These are phyloP conservation scores for Phytophthora litchii DNA, from an alignment of 352 stramenopile genomes.

Conservation along the genomic window DNA sequence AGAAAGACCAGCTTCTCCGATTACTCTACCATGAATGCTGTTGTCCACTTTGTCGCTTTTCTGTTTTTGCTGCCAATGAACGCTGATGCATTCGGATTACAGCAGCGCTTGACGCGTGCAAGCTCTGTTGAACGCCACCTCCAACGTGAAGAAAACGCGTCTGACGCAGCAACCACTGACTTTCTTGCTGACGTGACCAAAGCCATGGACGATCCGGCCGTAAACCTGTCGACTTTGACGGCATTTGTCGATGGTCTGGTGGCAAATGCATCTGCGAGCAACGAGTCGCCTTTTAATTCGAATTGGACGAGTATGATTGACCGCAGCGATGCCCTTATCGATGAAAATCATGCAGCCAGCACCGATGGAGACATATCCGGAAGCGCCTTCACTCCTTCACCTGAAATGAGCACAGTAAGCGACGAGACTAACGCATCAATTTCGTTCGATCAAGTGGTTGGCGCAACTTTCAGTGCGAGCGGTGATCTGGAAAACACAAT, in stretches of 20 bases:
- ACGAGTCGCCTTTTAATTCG: constrained; percentile 7
- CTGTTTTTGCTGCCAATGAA: constrained; percentile 8
- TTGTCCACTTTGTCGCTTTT: constrained; percentile 6
- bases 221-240: constrained; percentile 11
- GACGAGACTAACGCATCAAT: constrained; percentile 2
- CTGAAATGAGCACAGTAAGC: constrained; percentile 1
- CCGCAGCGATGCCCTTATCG: neutral
- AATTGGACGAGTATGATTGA: constrained; percentile 10
- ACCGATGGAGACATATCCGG: constrained; percentile 1
- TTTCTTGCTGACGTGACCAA: constrained; percentile 9
- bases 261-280: neutral
- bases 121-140: constrained; percentile 4
- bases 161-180: neutral
- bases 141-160: constrained; percentile 12
- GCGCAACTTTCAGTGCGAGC: constrained; percentile 3
- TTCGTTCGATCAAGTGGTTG: constrained; percentile 6
- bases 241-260: constrained; percentile 19
- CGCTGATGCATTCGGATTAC: neutral
- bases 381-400: constrained; percentile 9
- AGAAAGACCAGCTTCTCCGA: constrained; percentile 6
- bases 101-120: neutral
- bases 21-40: constrained; percentile 14
- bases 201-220: neutral
- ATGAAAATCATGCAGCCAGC: neutral
- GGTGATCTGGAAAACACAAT: constrained; percentile 1